Percentiles rank a stretch among this genome's conserved stretches.
Evolutionary conservation across 2,329 filamentous ascomycete genomes (phyloP).

Genomic region (Cladosporium sp.): DNA sequence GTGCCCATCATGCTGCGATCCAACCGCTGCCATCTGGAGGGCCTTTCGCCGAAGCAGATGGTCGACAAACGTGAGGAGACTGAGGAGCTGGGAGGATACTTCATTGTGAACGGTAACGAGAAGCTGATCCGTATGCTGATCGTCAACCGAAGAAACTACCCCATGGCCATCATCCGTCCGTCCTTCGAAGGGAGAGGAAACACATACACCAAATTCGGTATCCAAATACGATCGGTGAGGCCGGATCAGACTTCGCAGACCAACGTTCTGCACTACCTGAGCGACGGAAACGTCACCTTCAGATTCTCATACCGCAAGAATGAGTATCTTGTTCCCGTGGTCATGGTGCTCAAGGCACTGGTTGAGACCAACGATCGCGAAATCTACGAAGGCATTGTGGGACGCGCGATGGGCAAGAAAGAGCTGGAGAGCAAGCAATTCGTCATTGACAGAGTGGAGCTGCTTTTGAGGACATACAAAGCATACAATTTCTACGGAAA

Average conservation of each 20-base stretch:
- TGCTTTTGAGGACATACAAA: constrained; percentile 90
- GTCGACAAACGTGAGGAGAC: constrained; percentile 89
- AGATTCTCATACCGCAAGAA: constrained; percentile 97
- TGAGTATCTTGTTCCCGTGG: constrained; percentile 88
- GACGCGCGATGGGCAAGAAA: constrained; percentile 61
- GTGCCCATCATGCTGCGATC: constrained; percentile 92
- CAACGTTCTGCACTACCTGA: constrained; percentile 92
- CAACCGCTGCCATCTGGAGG: constrained; percentile 83
- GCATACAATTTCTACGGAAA: constrained; percentile 77
- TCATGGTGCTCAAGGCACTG: constrained; percentile 95
- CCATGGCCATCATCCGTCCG: constrained; percentile 85
- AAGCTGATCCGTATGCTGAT: constrained; percentile 92
- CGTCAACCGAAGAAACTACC: constrained; percentile 85
- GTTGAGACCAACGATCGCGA: constrained; percentile 94
- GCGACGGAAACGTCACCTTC: constrained; percentile 92
- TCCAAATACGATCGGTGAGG: constrained; percentile 84
- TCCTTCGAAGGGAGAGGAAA: constrained; percentile 84
- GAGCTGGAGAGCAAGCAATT: constrained; percentile 78
- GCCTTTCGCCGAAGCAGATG: constrained; percentile 72
- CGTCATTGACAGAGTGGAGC: constrained; percentile 87
- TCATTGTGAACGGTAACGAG: constrained; percentile 95
- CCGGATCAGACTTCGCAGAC: constrained; percentile 98
- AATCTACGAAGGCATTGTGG: constrained; percentile 90
- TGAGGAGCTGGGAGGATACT: constrained; percentile 93
- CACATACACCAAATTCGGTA: constrained; percentile 82